These are phyloP conservation scores for Neurospora cerealis DNA, from an alignment of 495 filamentous ascomycete species.

Conservation along the genomic window DNA sequence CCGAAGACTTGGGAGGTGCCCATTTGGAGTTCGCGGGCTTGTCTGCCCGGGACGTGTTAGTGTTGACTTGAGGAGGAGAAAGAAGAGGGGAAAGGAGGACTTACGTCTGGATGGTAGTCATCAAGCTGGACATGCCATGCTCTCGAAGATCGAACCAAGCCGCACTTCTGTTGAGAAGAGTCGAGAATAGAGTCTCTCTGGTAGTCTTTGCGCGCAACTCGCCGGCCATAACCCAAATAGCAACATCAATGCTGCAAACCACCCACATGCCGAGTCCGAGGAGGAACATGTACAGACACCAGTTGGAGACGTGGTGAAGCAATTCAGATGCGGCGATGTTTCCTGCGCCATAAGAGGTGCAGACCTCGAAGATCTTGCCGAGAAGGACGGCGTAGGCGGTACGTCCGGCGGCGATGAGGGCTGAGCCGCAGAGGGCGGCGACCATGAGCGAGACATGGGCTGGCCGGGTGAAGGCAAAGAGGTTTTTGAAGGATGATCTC, in stretches of 20 bases:
- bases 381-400: slow-evolving; percentile 61
- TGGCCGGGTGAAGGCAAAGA: slow-evolving; percentile 65
- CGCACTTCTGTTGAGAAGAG: slow-evolving; percentile 60
- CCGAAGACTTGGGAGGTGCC: slow-evolving; percentile 73
- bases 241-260: slow-evolving; percentile 52
- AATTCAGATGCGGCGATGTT: slow-evolving; percentile 39
- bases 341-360: slow-evolving; percentile 55
- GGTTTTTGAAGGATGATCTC: slow-evolving; percentile 25
- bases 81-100: slow-evolving; percentile 11
- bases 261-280: slow-evolving; percentile 58
- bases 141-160: slow-evolving; percentile 71
- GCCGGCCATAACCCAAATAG: slow-evolving; percentile 62
- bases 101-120: slow-evolving; percentile 67
- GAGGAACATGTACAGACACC: slow-evolving; percentile 46
- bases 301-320: slow-evolving; percentile 43
- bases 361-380: slow-evolving; percentile 64
- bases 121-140: slow-evolving; percentile 61
- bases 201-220: slow-evolving; percentile 66
- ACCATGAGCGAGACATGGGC: slow-evolving; percentile 46
- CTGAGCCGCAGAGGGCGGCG: slow-evolving; percentile 40
- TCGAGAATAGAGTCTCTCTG: slow-evolving; percentile 53
- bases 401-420: slow-evolving; percentile 50
- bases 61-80: too few relatives aligned
- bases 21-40: slow-evolving; percentile 72
- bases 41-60: slow-evolving; percentile 33